Percentiles rank a stretch among this genome's conserved stretches.
Evolutionary conservation across 257 asterid species (phyloP).

Genomic region (Datura wrightii): DNA sequence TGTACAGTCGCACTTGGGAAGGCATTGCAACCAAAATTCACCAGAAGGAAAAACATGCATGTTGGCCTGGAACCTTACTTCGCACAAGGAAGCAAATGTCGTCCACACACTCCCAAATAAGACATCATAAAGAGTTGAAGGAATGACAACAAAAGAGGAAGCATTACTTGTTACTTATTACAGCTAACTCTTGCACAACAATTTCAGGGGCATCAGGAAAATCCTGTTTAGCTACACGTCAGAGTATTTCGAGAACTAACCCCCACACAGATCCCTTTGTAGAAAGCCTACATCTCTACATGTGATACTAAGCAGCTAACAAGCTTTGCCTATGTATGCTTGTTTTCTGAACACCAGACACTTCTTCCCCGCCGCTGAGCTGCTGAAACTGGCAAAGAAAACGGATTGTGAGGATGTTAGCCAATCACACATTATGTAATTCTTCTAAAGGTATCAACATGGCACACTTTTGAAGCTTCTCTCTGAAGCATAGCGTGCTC

Average conservation of each 20-base stretch:
- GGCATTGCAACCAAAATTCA: not conserved
- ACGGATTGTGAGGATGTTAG: not conserved
- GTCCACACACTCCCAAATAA: not conserved
- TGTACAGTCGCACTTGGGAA: not conserved
- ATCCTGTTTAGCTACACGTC: not conserved
- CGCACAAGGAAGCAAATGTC: not conserved
- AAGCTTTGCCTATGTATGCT: not conserved
- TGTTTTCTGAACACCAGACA: conserved; percentile 10
- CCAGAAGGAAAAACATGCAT: not conserved
- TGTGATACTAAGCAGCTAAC: not conserved
- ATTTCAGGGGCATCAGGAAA: not conserved
- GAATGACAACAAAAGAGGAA: not conserved
- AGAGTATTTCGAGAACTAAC: not conserved
- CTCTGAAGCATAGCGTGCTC: not conserved
- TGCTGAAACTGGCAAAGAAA: not conserved
- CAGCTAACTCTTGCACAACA: conserved; percentile 11
- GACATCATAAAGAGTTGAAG: not conserved
- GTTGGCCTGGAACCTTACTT: not conserved
- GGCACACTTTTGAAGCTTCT: not conserved
- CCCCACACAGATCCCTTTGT: not conserved
- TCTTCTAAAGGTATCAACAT: not conserved
- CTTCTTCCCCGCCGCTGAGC: not conserved
- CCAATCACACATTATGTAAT: not conserved
- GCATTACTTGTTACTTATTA: not conserved
- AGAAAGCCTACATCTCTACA: not conserved